These are phyloP conservation scores for Euphorbia pulcherrima DNA, from an alignment of 345 rosid genomes.

Conservation along the genomic window DNA sequence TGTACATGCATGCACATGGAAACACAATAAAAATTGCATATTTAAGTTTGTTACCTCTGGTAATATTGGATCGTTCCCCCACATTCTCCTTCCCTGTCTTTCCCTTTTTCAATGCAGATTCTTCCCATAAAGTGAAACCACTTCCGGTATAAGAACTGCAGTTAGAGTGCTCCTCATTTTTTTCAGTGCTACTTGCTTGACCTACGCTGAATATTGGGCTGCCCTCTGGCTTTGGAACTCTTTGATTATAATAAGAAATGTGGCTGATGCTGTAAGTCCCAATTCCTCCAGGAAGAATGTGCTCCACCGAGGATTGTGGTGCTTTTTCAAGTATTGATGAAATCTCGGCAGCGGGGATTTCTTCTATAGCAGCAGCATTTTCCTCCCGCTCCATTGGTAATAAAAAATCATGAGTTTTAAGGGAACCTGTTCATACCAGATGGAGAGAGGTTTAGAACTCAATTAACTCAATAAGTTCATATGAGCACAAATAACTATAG, in stretches of 20 bases:
- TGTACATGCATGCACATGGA: constrained; percentile 17
- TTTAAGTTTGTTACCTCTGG: constrained; percentile 34
- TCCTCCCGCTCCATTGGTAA: constrained; percentile 57
- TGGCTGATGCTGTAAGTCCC: constrained; percentile 87
- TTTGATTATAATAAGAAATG: constrained; percentile 47
- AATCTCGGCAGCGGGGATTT: constrained; percentile 33
- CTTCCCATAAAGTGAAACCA: constrained; percentile 84
- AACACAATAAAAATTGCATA: not conserved
- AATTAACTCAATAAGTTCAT: not conserved
- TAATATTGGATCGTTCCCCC: constrained; percentile 35
- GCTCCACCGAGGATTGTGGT: constrained; percentile 51
- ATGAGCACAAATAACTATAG: not conserved
- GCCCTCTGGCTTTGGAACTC: constrained; percentile 67
- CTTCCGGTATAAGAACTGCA: constrained; percentile 77
- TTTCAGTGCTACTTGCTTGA: constrained; percentile 50
- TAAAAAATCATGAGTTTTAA: constrained; percentile 81
- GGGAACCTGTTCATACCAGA: constrained; percentile 38
- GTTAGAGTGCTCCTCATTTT: constrained; percentile 70
- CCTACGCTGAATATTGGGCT: constrained; percentile 38
- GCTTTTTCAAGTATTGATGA: constrained; percentile 44
- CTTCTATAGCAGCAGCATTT: constrained; percentile 49
- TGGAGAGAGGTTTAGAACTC: not conserved
- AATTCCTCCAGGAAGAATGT: constrained; percentile 84
- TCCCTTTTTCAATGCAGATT: constrained; percentile 72
- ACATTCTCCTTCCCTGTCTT: constrained; percentile 88